Conservation (phyloP, 2,329 filamentous ascomycete genomes). For the Thermochaetoides dissita region DNA sequence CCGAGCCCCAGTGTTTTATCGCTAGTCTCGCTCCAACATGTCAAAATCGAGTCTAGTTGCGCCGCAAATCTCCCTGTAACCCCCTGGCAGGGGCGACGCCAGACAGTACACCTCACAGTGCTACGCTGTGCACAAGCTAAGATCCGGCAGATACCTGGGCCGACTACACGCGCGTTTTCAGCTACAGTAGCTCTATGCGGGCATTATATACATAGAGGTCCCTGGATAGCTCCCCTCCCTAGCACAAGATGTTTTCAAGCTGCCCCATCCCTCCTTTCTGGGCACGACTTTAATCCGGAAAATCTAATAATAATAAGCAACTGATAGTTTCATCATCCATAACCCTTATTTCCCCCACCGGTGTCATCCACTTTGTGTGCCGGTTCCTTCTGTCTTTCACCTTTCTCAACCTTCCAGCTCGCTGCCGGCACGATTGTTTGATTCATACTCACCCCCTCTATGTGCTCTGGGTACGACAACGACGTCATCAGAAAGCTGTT, state of each 20-base stretch:
- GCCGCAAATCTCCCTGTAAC: background rate
- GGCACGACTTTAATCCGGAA: slow-evolving; percentile 2
- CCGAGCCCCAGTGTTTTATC: slow-evolving; percentile 6
- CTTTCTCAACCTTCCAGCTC: too few species aligned
- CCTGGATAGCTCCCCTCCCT: slow-evolving; percentile 1
- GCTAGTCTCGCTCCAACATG: slow-evolving; percentile 9
- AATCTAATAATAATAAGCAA: slow-evolving; percentile 7
- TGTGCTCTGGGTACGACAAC: too few species aligned
- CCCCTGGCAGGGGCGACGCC: too few species aligned
- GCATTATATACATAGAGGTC: background rate
- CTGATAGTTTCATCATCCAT: background rate
- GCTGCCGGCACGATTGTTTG: too few species aligned
- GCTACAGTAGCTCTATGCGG: too few species aligned
- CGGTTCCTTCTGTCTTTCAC: background rate
- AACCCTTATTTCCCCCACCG: background rate
- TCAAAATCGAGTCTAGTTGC: slow-evolving; percentile 8
- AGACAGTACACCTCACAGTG: too few species aligned
- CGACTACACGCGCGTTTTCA: too few species aligned
- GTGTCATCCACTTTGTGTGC: background rate
- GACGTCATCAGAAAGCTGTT: too few species aligned
- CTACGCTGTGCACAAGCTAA: too few species aligned
- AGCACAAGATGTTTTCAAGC: too few species aligned
- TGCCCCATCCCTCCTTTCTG: background rate
- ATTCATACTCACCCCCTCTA: too few species aligned
- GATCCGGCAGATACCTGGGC: too few species aligned